These are phyloP conservation scores for Paramecium tetraurelia DNA, from an alignment of 73 alveolate species.

Conservation along the genomic window DNA sequence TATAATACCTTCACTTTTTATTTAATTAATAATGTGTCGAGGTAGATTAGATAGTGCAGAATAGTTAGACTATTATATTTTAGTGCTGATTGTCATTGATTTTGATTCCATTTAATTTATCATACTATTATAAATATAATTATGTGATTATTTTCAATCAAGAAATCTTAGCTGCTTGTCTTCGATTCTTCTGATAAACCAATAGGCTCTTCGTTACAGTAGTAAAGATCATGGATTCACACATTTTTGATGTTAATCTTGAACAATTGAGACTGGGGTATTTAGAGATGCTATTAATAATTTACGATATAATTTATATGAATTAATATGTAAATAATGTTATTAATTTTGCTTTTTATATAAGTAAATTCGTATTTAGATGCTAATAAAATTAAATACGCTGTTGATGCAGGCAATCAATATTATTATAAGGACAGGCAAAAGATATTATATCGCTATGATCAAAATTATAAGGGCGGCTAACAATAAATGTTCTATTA, in stretches of 20 bases:
- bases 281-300: not conserved
- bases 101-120: not conserved
- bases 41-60: slow-evolving; percentile 34
- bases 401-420: slow-evolving; percentile 49
- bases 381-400: slow-evolving; percentile 30
- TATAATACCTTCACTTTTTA: slow-evolving; percentile 18
- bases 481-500: not conserved
- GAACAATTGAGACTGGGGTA: not conserved
- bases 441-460: slow-evolving; percentile 14
- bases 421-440: slow-evolving; percentile 33
- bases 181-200: not conserved
- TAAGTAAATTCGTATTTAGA: slow-evolving; percentile 32
- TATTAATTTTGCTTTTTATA: not conserved
- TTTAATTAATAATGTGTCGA: not conserved
- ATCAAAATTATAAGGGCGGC: slow-evolving; percentile 30
- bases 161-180: not conserved
- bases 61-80: slow-evolving; percentile 9
- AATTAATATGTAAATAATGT: not conserved
- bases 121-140: not conserved
- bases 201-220: not conserved
- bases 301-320: not conserved
- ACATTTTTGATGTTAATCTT: not conserved
- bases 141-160: not conserved
- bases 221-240: too few relatives aligned
- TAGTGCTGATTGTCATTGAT: slow-evolving; percentile 34